Evolutionary conservation across 495 filamentous ascomycete genomes (phyloP).

Genomic region (Penicillium samsonianum): DNA sequence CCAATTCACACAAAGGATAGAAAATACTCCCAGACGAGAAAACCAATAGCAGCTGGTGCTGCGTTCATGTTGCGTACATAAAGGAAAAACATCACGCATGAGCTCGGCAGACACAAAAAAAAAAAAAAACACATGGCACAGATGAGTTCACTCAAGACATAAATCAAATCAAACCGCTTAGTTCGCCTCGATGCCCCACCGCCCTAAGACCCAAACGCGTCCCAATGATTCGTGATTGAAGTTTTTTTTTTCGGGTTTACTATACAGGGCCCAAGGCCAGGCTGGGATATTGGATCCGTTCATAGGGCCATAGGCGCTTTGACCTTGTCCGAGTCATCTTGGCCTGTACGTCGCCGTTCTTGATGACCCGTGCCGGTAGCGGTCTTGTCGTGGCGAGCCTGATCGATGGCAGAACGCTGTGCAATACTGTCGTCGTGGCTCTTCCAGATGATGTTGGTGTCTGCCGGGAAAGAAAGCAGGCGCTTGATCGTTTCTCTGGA

Average conservation of each 20-base stretch:
- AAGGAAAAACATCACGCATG: slow-evolving; percentile 28
- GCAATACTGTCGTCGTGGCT: slow-evolving; percentile 83
- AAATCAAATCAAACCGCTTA: slow-evolving; percentile 45
- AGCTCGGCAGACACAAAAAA: slow-evolving; percentile 22
- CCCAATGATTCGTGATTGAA: slow-evolving; percentile 43
- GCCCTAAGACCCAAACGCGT: slow-evolving; percentile 44
- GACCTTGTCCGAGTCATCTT: slow-evolving; percentile 52
- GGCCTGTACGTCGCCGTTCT: slow-evolving; percentile 49
- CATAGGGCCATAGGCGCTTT: slow-evolving; percentile 39
- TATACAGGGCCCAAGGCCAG: slow-evolving; percentile 48
- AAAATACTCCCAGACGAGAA: not conserved
- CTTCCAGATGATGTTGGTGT: slow-evolving; percentile 93
- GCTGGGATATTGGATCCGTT: slow-evolving; percentile 25
- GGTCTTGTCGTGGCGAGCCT: slow-evolving; percentile 76
- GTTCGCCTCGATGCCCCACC: slow-evolving; percentile 49
- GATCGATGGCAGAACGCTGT: slow-evolving; percentile 77
- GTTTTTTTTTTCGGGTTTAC: slow-evolving; percentile 42
- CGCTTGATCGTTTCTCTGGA: slow-evolving; percentile 89
- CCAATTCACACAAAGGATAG: not conserved
- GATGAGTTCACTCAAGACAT: slow-evolving; percentile 32
- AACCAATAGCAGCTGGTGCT: slow-evolving; percentile 8
- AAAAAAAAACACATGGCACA: slow-evolving; percentile 23
- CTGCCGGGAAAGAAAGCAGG: slow-evolving; percentile 76
- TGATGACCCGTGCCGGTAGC: slow-evolving; percentile 30
- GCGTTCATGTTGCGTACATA: slow-evolving; percentile 18